phyloP scores from a whole-genome alignment of 2,329 filamentous ascomycete species.

The Paracamarosporium sp. region DNA sequence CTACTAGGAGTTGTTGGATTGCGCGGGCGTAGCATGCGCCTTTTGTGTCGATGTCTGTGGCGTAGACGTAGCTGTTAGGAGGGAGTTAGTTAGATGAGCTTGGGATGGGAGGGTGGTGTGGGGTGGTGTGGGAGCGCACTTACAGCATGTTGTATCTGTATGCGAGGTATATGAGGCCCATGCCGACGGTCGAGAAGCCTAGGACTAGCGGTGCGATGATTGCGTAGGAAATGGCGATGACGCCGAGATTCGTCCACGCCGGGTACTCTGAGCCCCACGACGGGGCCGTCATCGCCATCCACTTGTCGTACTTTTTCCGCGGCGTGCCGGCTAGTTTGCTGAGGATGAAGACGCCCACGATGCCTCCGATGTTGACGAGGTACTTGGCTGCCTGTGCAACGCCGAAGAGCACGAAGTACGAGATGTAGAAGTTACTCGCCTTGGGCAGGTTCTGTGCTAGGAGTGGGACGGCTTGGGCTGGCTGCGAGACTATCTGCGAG shows the following conservation, averaged over 20 bases:
- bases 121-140: neutral
- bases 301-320: slow-evolving; percentile 54
- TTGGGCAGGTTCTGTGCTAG: slow-evolving; percentile 80
- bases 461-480: slow-evolving; percentile 65
- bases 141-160: slow-evolving; percentile 8
- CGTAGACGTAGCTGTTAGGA: neutral
- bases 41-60: slow-evolving; percentile 1
- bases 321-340: slow-evolving; percentile 62
- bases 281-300: slow-evolving; percentile 50
- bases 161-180: slow-evolving; percentile 4
- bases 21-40: slow-evolving; percentile 4
- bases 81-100: too few species aligned
- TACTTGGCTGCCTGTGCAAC: slow-evolving; percentile 34
- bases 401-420: slow-evolving; percentile 92
- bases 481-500: slow-evolving; percentile 65
- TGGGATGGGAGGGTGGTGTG: neutral
- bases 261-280: slow-evolving; percentile 55
- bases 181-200: slow-evolving; percentile 3
- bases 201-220: slow-evolving; percentile 5
- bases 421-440: slow-evolving; percentile 93
- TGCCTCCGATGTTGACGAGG: slow-evolving; percentile 77
- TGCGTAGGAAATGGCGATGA: slow-evolving; percentile 39
- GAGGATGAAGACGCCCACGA: slow-evolving; percentile 85
- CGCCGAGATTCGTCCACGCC: slow-evolving; percentile 53
- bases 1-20: slow-evolving; percentile 5